phyloP scores from a whole-genome alignment of 495 filamentous ascomycete species.

The Penicillium maclennaniae region DNA sequence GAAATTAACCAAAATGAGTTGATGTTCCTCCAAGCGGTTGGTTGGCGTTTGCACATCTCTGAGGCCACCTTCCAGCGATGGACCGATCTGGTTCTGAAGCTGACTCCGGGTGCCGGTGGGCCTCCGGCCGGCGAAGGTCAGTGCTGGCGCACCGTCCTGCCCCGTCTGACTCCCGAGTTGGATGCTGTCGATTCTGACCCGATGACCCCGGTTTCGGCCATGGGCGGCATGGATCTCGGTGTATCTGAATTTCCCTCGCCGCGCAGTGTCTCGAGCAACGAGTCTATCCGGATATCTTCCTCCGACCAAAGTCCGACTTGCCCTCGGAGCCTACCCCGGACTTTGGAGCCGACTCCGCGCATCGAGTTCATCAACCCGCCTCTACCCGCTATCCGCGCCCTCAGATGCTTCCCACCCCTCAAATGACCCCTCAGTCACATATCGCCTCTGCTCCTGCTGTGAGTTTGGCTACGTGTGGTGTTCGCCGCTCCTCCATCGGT shows the following conservation, averaged over 20 bases:
- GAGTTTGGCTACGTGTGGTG: slow-evolving; percentile 58
- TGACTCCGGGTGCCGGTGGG: slow-evolving; percentile 58
- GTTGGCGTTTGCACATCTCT: slow-evolving; percentile 92
- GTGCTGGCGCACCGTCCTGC: slow-evolving; percentile 73
- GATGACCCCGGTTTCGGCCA: slow-evolving; percentile 26
- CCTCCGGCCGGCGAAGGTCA: slow-evolving; percentile 33
- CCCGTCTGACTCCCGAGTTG: slow-evolving; percentile 69
- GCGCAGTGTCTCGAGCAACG: slow-evolving; percentile 25
- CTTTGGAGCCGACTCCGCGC: slow-evolving; percentile 55
- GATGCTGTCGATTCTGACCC: slow-evolving; percentile 35
- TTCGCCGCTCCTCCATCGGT: slow-evolving; percentile 65
- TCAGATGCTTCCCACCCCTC: slow-evolving; percentile 71
- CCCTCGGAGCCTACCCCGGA: slow-evolving; percentile 44
- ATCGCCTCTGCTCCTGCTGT: slow-evolving; percentile 85
- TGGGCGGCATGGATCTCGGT: slow-evolving; percentile 30
- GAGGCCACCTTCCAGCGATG: slow-evolving; percentile 85
- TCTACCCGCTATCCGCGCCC: slow-evolving; percentile 53
- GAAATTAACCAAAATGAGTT: slow-evolving; percentile 98
- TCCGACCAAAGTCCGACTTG: slow-evolving; percentile 46
- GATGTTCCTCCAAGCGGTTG: slow-evolving; percentile 82
- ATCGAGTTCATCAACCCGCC: slow-evolving; percentile 31
- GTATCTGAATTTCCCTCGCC: slow-evolving; percentile 35
- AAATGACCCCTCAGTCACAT: slow-evolving; percentile 72
- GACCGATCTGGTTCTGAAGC: slow-evolving; percentile 83
- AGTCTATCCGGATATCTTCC: slow-evolving; percentile 16